Evolutionary conservation across 768 basidiomycete species (phyloP).

Genomic region (Collybiopsis luxurians): DNA sequence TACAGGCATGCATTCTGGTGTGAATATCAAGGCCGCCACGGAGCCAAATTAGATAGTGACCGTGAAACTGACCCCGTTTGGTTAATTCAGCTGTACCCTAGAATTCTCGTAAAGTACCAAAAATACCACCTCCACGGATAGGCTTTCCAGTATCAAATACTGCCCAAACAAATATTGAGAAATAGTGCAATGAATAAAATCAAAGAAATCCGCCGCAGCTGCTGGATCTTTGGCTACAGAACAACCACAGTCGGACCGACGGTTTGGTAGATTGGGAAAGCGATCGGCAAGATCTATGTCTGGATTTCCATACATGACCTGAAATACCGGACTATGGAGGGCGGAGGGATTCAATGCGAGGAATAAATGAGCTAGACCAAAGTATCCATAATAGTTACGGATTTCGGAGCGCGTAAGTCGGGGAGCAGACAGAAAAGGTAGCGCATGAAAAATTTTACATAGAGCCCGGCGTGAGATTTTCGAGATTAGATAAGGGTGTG

Average conservation of each 20-base stretch:
- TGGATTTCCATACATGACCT: conserved; percentile 20
- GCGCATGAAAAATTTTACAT: too few relatives aligned
- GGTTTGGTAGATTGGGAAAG: conserved; percentile 17
- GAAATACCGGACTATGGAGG: conserved; percentile 16
- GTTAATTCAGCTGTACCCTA: conserved; percentile 15
- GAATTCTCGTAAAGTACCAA: conserved; percentile 3
- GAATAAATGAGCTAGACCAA: conserved; percentile 25
- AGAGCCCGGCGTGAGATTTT: too few relatives aligned
- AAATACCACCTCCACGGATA: not conserved
- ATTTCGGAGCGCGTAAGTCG: too few relatives aligned
- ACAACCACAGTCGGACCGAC: conserved; percentile 15
- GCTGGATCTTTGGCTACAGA: conserved; percentile 29
- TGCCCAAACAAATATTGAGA: conserved; percentile 26
- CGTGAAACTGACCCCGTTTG: conserved; percentile 20
- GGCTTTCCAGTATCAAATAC: conserved; percentile 15
- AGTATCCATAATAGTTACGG: conserved; percentile 24
- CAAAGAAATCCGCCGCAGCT: conserved; percentile 30
- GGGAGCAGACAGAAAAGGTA: too few relatives aligned
- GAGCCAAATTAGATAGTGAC: conserved; percentile 19
- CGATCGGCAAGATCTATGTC: conserved; percentile 7
- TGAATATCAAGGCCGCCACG: conserved; percentile 26
- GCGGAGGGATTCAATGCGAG: conserved; percentile 24
- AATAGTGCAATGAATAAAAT: conserved; percentile 19
- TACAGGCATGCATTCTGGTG: conserved; percentile 11
- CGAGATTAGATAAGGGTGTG: too few relatives aligned